These are phyloP conservation scores for Ophiocordyceps camponoti-floridani DNA, from an alignment of 2,329 filamentous ascomycete species.

Conservation along the genomic window DNA sequence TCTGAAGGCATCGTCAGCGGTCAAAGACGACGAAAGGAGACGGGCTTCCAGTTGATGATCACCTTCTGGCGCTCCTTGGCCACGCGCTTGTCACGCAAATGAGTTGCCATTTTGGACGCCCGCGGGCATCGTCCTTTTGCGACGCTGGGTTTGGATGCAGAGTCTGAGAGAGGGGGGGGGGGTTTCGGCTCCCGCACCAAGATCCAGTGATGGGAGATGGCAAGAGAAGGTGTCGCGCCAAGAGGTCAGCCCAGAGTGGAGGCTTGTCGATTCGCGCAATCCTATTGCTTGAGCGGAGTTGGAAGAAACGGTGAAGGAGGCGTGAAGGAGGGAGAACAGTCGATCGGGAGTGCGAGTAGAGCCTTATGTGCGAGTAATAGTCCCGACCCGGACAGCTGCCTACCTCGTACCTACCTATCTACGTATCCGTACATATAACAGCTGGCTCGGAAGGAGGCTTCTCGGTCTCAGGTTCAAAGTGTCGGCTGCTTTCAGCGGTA, in stretches of 20 bases:
- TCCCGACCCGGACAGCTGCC: neutral
- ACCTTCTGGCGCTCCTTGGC: conserved; percentile 14
- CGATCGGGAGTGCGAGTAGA: neutral
- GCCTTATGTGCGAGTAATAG: neutral
- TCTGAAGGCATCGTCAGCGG: conserved; percentile 17
- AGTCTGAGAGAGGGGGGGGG: neutral
- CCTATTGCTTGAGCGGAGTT: neutral
- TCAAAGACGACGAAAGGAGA: neutral
- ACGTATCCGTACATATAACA: neutral
- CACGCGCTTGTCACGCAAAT: conserved; percentile 10
- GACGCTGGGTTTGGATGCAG: neutral
- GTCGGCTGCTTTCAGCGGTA: too few species aligned
- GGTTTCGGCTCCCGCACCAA: neutral
- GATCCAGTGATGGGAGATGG: neutral
- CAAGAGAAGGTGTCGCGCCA: neutral
- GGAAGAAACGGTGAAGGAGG: neutral
- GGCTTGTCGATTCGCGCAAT: neutral
- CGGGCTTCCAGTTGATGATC: neutral
- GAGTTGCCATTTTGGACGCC: conserved; percentile 7
- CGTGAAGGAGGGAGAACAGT: neutral
- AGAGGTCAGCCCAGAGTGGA: neutral
- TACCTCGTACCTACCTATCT: neutral
- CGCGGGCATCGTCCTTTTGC: conserved; percentile 1
- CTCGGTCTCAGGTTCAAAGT: too few species aligned
- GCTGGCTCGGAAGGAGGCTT: neutral